phyloP scores from a whole-genome alignment of 257 asterid species.

The Solanum tarapatanum region DNA sequence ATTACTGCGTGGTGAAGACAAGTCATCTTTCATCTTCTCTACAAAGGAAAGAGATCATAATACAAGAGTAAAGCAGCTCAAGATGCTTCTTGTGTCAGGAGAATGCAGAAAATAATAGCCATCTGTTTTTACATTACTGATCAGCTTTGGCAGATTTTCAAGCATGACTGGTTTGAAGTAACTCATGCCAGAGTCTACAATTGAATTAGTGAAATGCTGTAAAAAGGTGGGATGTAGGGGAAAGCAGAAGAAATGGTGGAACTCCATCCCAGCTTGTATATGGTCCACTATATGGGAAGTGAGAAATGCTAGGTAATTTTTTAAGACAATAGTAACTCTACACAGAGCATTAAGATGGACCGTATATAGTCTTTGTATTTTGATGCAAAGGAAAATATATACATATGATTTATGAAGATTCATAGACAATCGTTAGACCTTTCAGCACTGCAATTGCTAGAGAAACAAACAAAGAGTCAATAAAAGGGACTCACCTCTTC shows the following conservation, averaged over 20 bases:
- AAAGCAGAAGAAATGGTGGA: not conserved
- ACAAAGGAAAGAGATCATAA: not conserved
- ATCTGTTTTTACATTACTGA: not conserved
- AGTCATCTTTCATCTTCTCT: not conserved
- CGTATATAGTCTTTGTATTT: not conserved
- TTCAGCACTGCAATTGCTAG: not conserved
- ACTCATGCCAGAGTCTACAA: not conserved
- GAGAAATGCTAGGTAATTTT: not conserved
- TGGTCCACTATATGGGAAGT: not conserved
- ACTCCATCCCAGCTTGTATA: not conserved
- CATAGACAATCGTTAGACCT: not conserved
- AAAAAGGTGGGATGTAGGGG: not conserved
- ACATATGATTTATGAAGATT: not conserved
- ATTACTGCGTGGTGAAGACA: not conserved
- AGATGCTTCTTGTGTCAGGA: not conserved
- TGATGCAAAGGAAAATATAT: not conserved
- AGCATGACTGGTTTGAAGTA: not conserved
- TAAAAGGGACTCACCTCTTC: constrained; percentile 59
- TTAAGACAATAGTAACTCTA: not conserved
- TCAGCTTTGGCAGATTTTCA: not conserved
- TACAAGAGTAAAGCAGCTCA: not conserved
- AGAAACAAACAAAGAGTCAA: not conserved
- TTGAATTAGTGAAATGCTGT: not conserved
- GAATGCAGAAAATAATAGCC: not conserved
- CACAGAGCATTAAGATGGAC: not conserved